A percentile compares a stretch with the other conserved stretches of the same genome.
Conservation (phyloP, 495 filamentous ascomycete species). For the Penicillium alfredii region DNA sequence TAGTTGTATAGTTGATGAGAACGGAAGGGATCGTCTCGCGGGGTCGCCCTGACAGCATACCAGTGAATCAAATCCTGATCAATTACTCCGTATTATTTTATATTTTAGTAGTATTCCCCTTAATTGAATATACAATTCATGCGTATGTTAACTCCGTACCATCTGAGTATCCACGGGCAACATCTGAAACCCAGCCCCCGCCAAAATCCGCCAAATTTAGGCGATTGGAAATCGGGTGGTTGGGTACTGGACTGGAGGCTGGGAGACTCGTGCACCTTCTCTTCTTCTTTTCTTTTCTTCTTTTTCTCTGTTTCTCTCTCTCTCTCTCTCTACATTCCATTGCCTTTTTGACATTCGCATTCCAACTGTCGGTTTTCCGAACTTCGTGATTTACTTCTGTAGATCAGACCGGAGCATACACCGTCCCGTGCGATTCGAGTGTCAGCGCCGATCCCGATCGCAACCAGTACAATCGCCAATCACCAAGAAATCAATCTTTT, state of each 20-base stretch:
- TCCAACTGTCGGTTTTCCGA: too few species aligned
- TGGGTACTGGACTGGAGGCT: slow-evolving; percentile 38
- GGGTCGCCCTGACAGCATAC: too few species aligned
- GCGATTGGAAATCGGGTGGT: slow-evolving; percentile 40
- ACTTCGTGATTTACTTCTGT: slow-evolving; percentile 10
- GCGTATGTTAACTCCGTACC: too few species aligned
- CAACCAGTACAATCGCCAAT: slow-evolving; percentile 3
- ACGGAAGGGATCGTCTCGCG: too few species aligned
- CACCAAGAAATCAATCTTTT: slow-evolving; percentile 6
- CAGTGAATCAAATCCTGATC: too few species aligned
- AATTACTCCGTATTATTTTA: too few species aligned
- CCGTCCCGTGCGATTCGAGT: too few species aligned
- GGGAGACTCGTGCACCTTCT: slow-evolving; percentile 15
- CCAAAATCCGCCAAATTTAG: slow-evolving; percentile 6
- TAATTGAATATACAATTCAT: too few species aligned
- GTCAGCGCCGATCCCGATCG: slow-evolving; percentile 1
- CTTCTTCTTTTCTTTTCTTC: slow-evolving; percentile 10
- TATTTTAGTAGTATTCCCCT: too few species aligned
- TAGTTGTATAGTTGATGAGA: too few species aligned
- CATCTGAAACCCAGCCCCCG: slow-evolving; percentile 27
- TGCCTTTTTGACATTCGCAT: slow-evolving; percentile 1
- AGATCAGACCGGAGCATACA: slow-evolving; percentile 10
- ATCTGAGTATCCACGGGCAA: too few species aligned
- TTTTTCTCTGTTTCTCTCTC: slow-evolving; percentile 12
- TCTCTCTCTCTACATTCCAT: slow-evolving; percentile 7